These are phyloP conservation scores for Fusarium sacchari DNA, from an alignment of 2,329 filamentous ascomycete genomes.

Conservation along the genomic window DNA sequence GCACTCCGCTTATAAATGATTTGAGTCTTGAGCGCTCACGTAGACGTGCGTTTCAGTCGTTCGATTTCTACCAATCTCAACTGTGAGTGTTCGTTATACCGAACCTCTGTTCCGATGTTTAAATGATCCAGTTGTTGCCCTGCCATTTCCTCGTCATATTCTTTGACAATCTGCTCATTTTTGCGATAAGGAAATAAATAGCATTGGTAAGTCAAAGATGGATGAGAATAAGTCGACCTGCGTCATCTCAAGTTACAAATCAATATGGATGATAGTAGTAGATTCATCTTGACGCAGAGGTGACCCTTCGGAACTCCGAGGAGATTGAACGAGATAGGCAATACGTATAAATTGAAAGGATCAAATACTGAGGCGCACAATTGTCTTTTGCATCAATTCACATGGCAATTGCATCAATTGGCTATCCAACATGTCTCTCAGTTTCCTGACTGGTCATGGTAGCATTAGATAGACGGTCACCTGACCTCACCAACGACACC, in stretches of 20 bases:
- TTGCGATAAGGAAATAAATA: neutral
- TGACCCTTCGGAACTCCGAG: constrained; percentile 14
- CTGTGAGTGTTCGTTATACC: neutral
- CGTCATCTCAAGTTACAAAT: neutral
- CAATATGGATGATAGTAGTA: neutral
- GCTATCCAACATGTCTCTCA: neutral
- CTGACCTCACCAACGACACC: neutral
- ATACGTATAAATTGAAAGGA: neutral
- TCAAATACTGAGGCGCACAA: neutral
- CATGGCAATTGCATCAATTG: neutral
- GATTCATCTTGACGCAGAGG: neutral
- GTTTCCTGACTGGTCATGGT: neutral
- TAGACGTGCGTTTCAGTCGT: neutral
- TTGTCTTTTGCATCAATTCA: neutral
- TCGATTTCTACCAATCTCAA: neutral
- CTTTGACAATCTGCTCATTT: neutral
- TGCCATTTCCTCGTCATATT: neutral
- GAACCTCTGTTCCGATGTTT: neutral
- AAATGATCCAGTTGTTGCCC: neutral
- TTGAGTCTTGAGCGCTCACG: neutral
- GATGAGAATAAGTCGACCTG: neutral
- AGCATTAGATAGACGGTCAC: neutral
- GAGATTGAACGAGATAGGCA: neutral
- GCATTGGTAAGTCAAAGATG: too few species aligned
- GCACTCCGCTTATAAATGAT: neutral